phyloP scores from a whole-genome alignment of 2,329 filamentous ascomycete species.

The Fusarium kyushuense region DNA sequence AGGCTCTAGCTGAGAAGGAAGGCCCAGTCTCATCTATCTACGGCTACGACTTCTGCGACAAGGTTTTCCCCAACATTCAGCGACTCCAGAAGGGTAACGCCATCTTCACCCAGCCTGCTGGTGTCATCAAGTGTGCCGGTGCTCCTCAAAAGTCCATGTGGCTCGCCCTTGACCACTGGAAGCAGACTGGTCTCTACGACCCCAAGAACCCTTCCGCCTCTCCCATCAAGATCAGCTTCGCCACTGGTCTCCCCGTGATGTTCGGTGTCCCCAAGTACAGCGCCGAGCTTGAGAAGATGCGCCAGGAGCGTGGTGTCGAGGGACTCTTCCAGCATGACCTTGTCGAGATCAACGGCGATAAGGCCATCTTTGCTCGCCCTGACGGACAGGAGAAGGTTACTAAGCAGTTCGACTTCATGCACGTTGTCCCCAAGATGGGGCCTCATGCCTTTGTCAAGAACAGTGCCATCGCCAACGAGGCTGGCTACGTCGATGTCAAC shows the following conservation, averaged over 20 bases:
- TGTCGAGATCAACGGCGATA: constrained; percentile 64
- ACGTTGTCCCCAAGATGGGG: constrained; percentile 70
- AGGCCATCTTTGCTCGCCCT: constrained; percentile 61
- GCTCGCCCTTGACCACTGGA: constrained; percentile 71
- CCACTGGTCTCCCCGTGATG: constrained; percentile 67
- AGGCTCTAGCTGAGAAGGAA: constrained; percentile 63
- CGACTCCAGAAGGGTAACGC: constrained; percentile 63
- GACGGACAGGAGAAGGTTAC: constrained; percentile 59
- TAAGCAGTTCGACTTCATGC: constrained; percentile 65
- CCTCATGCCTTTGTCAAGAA: constrained; percentile 66
- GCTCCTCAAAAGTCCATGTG: constrained; percentile 73
- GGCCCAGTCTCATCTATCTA: constrained; percentile 68
- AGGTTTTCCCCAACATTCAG: constrained; percentile 63
- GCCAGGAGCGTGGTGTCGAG: constrained; percentile 66
- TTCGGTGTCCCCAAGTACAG: constrained; percentile 72
- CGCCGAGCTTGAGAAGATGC: constrained; percentile 64
- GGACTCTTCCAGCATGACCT: constrained; percentile 70
- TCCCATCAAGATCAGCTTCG: constrained; percentile 65
- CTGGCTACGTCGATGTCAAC: constrained; percentile 70
- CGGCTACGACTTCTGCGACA: constrained; percentile 66
- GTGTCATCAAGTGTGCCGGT: constrained; percentile 70
- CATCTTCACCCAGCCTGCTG: constrained; percentile 70
- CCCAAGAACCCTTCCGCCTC: constrained; percentile 54
- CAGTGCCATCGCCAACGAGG: constrained; percentile 65
- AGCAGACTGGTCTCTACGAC: constrained; percentile 63